These are phyloP conservation scores for Fusarium veterinarium DNA, from an alignment of 2,329 filamentous ascomycete species.

Conservation along the genomic window DNA sequence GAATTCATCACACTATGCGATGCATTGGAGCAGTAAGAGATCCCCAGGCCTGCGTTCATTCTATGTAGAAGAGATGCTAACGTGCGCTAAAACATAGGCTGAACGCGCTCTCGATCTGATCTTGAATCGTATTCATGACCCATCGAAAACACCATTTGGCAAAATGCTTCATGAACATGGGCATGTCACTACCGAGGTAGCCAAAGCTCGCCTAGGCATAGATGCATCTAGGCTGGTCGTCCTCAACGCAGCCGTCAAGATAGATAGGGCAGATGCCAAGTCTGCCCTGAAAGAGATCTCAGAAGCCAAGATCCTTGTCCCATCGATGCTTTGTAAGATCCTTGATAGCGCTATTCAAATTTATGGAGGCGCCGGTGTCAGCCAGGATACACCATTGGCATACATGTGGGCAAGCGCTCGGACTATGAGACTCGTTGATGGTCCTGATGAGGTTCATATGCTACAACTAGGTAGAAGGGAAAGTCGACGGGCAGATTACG, in stretches of 20 bases:
- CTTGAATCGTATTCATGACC: slow-evolving; percentile 93
- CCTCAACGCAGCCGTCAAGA: slow-evolving; percentile 93
- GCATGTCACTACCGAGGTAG: slow-evolving; percentile 88
- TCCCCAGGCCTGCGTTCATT: too few relatives aligned
- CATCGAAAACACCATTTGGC: slow-evolving; percentile 89
- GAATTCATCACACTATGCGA: slow-evolving; percentile 98
- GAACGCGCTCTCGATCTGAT: slow-evolving; percentile 95
- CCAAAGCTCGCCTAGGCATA: slow-evolving; percentile 91
- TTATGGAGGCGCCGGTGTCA: slow-evolving; percentile 90
- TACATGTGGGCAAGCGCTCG: slow-evolving; percentile 83
- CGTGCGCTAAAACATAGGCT: slow-evolving; percentile 59
- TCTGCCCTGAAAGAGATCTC: slow-evolving; percentile 92
- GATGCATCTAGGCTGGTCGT: slow-evolving; percentile 90
- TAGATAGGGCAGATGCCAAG: slow-evolving; percentile 90
- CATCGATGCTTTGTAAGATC: slow-evolving; percentile 80
- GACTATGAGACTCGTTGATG: slow-evolving; percentile 88
- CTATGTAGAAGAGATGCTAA: slow-evolving; percentile 16
- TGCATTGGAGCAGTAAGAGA: slow-evolving; percentile 79
- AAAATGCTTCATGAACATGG: slow-evolving; percentile 89
- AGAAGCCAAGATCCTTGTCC: slow-evolving; percentile 94
- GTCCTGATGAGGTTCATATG: slow-evolving; percentile 94
- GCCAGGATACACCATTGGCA: slow-evolving; percentile 93
- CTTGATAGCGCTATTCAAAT: slow-evolving; percentile 95
- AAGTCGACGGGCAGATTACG: slow-evolving; percentile 50
- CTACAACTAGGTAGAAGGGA: slow-evolving; percentile 84